Evolutionary conservation across 768 basidiomycete genomes (phyloP).

Genomic region (Podaxis mareebaensis): DNA sequence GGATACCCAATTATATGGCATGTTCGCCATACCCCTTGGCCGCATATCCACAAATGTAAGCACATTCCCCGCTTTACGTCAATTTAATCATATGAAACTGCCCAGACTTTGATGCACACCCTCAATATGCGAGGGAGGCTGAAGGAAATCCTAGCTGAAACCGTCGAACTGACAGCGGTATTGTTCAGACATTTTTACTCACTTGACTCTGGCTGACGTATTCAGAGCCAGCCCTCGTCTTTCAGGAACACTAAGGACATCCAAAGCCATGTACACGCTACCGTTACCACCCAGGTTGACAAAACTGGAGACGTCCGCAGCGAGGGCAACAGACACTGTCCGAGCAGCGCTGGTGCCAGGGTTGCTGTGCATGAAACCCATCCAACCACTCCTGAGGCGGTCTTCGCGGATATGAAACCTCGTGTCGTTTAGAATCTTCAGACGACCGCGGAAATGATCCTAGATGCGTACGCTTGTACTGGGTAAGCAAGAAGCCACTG

Average conservation of each 20-base stretch:
- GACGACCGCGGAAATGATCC: not conserved
- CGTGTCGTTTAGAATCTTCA: not conserved
- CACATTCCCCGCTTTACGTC: not conserved
- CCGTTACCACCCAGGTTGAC: not conserved
- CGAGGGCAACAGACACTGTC: not conserved
- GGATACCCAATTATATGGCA: conserved; percentile 33
- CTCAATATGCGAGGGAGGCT: not conserved
- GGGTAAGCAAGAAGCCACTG: no score
- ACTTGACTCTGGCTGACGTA: not conserved
- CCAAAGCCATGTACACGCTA: not conserved
- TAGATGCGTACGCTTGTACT: not conserved
- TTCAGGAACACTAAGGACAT: not conserved
- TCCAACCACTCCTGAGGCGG: not conserved
- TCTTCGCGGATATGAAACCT: not conserved
- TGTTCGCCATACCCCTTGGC: conserved; percentile 36
- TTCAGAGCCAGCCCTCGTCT: not conserved
- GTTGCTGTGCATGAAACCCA: not conserved
- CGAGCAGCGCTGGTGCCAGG: not conserved
- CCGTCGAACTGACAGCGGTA: conserved; percentile 1
- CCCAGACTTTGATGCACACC: conserved; percentile 3
- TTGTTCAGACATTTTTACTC: not conserved
- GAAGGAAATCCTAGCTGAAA: conserved; percentile 2
- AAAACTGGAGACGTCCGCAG: not conserved
- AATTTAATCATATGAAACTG: not conserved
- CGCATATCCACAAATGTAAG: conserved; percentile 51